These are phyloP conservation scores for Parathielavia appendiculata DNA, from an alignment of 495 filamentous ascomycete species.

Conservation along the genomic window DNA sequence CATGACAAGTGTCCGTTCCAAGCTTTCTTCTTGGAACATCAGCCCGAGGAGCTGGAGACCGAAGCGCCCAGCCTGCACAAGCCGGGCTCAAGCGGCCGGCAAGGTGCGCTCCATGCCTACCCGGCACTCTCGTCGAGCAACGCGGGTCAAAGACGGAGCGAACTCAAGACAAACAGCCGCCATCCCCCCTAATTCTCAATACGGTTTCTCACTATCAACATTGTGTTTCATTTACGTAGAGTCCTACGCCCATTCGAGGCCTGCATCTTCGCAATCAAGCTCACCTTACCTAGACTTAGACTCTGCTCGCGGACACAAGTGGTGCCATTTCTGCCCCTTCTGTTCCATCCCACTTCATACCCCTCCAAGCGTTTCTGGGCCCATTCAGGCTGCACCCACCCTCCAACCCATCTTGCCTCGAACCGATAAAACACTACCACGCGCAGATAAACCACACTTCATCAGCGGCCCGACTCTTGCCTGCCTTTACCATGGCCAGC, in stretches of 20 bases:
- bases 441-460: neutral
- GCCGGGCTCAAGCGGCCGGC: neutral
- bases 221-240: neutral
- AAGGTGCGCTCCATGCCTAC: neutral
- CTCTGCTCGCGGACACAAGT: neutral
- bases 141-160: neutral
- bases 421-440: neutral
- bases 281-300: neutral
- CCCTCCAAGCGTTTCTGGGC: neutral
- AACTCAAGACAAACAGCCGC: neutral
- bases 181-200: neutral
- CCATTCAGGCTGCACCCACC: neutral
- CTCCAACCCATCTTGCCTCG: neutral
- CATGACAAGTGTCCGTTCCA: neutral
- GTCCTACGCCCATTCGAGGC: neutral
- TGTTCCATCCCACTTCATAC: neutral
- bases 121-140: too few relatives aligned
- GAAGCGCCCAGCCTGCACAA: neutral
- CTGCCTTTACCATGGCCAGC: constrained; percentile 55
- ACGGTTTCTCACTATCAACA: neutral
- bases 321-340: neutral
- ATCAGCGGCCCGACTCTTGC: neutral
- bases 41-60: neutral
- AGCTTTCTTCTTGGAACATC: neutral
- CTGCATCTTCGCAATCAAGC: neutral